phyloP scores from a whole-genome alignment of 1,139 yeast genomes.

The Candida labiduridarum region DNA sequence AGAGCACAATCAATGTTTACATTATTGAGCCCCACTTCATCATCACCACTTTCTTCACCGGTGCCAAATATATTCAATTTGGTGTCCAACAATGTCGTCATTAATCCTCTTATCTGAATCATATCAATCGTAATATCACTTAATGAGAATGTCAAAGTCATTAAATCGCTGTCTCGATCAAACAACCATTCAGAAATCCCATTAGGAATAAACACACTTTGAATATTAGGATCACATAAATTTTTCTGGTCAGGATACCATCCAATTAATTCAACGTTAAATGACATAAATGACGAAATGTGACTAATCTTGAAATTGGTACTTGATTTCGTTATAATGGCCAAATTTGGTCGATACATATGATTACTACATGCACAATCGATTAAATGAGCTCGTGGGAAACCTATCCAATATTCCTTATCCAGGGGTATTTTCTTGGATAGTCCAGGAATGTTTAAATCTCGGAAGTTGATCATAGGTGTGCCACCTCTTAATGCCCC shows the following conservation, averaged over 20 bases:
- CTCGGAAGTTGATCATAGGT: conserved; percentile 24
- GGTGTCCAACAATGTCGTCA: conserved; percentile 23
- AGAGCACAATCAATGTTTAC: conserved; percentile 40
- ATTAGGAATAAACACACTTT: conserved; percentile 36
- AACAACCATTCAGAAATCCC: conserved; percentile 33
- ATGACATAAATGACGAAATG: conserved; percentile 40
- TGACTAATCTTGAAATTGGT: conserved; percentile 25
- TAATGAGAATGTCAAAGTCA: conserved; percentile 35
- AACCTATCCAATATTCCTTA: conserved; percentile 52
- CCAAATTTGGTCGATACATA: conserved; percentile 49
- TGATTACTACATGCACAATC: conserved; percentile 50
- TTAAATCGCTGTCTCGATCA: conserved; percentile 22
- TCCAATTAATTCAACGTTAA: conserved; percentile 36
- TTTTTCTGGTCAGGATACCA: conserved; percentile 33
- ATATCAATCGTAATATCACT: conserved; percentile 37
- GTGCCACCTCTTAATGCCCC: conserved; percentile 43
- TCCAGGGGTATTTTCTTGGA: conserved; percentile 21
- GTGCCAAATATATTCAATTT: conserved; percentile 9
- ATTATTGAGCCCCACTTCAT: conserved; percentile 22
- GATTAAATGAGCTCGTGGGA: conserved; percentile 50
- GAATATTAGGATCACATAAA: conserved; percentile 18
- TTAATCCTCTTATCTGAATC: conserved; percentile 34
- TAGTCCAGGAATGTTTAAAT: background rate
- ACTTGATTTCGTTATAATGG: conserved; percentile 33
- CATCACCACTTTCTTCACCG: conserved; percentile 16